These are phyloP conservation scores for Claviceps quebecensis DNA, from an alignment of 2,329 filamentous ascomycete genomes.

Conservation along the genomic window DNA sequence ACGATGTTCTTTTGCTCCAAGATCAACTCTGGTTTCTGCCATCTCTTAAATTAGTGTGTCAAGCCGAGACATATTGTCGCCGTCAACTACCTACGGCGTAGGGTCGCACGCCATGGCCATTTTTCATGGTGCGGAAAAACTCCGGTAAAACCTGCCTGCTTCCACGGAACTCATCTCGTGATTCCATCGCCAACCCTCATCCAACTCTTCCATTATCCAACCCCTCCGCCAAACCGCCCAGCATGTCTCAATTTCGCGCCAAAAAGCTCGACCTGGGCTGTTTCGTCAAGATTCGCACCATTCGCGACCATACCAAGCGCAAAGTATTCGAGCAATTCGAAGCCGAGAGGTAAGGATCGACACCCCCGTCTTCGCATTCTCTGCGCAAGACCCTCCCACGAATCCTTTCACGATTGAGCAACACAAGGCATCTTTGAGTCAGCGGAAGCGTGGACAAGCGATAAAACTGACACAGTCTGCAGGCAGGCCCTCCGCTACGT, in stretches of 20 bases:
- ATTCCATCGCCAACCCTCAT: neutral
- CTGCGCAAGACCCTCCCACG: neutral
- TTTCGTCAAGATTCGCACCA: slow-evolving; percentile 71
- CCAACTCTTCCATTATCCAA: neutral
- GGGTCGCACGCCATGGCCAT: neutral
- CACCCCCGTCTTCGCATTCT: neutral
- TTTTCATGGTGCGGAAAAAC: neutral
- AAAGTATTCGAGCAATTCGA: slow-evolving; percentile 81
- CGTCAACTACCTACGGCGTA: too few relatives aligned
- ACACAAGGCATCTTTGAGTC: neutral
- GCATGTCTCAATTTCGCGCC: slow-evolving; percentile 72
- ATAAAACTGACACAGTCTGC: neutral
- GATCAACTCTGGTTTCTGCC: neutral
- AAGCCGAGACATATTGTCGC: neutral
- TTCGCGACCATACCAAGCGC: slow-evolving; percentile 94
- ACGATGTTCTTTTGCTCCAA: too few relatives aligned
- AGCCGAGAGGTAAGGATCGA: slow-evolving; percentile 59
- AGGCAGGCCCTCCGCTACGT: slow-evolving; percentile 91
- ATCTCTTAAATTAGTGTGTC: neutral
- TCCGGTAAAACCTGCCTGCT: neutral
- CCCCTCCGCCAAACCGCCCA: slow-evolving; percentile 17
- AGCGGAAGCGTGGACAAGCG: too few relatives aligned
- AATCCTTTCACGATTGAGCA: neutral
- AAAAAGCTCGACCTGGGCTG: slow-evolving; percentile 84
- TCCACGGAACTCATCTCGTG: neutral